Evolutionary conservation across 192 early-diverging fungal genomes (phyloP), one percentile per base, ranked within the genome.

Genomic region (Entomortierella chlamydospora): DNA sequence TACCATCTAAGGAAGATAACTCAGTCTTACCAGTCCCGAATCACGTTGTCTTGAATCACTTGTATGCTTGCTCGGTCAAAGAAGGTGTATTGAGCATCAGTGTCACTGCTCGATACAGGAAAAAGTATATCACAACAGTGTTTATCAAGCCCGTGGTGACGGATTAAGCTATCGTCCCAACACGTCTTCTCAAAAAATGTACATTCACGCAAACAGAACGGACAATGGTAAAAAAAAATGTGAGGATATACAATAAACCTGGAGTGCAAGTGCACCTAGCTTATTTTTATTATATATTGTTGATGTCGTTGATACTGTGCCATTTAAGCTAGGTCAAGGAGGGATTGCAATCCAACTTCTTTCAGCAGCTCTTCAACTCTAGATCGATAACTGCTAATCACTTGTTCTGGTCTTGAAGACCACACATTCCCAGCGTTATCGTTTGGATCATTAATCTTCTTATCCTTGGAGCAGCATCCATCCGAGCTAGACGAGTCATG

Each of bases 31-130:
- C 94, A 0, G 92, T 94, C 25, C 97, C 97, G 10, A 95, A 95
- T 64, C 94, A 97, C 72, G 97, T 98, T 15, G 93, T 92, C 26
- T 79, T 99, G 63, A 98, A 98, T 74, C 97, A 99, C 77, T 82
- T 99, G 49, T 98, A 98, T 78, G 97, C 97, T 8, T 97, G 94
- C 72, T 95, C 93, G 13, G 98, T 99, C 58, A 90, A 94, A 64
- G 95, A 98, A 64, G 94, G 96, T 18, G 97, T 99, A 20, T 94
- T 99, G 94, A 97, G 97, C 17, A 85, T 99, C 45, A 92, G 92
- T 30, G 90, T 88, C 29, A 98, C 98, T 13, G 89, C 93, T 34
- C 89, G 97, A 61, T 99, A 99, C 78, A 87, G 95, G 57, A 95
- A 94, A 67, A 99, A 99, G 93, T 79, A 79, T 57, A 79, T 79